A percentile compares a stretch with the other conserved stretches of the same genome.
These are phyloP conservation scores for Forsythia viridissima DNA, from an alignment of 257 asterid genomes.

Conservation along the genomic window DNA sequence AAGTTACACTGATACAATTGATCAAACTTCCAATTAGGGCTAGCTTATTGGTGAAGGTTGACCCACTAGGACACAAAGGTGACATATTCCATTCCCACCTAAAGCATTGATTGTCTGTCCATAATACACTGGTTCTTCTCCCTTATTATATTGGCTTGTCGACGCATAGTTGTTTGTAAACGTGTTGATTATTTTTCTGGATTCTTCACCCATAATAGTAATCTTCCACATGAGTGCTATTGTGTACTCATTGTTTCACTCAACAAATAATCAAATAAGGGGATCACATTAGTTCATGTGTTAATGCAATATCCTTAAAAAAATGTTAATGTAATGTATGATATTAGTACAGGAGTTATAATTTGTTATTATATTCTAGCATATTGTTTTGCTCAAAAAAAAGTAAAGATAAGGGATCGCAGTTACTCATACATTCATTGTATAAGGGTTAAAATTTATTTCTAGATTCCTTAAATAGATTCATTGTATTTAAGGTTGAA, in stretches of 20 bases:
- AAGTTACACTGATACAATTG: background rate
- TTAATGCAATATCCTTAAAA: background rate
- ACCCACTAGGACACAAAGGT: background rate
- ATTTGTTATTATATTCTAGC: background rate
- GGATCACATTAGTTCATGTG: background rate
- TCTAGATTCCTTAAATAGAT: background rate
- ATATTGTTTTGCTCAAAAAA: background rate
- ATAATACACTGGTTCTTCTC: background rate
- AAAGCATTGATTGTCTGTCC: background rate
- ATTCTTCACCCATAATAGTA: conserved; percentile 1
- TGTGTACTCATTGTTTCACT: background rate
- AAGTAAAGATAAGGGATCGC: background rate
- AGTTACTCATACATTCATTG: background rate
- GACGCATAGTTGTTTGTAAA: background rate
- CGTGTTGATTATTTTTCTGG: background rate
- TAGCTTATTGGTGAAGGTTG: conserved; percentile 1
- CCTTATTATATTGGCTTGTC: background rate
- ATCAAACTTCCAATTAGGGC: background rate
- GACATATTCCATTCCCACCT: background rate
- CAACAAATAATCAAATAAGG: background rate
- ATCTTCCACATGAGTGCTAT: background rate
- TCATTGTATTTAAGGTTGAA: too few relatives aligned
- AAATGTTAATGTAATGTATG: background rate
- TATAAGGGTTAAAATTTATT: background rate
- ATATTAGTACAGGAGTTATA: background rate